Evolutionary conservation across 495 filamentous ascomycete species (phyloP).

Genomic region (Daldinia childiae): DNA sequence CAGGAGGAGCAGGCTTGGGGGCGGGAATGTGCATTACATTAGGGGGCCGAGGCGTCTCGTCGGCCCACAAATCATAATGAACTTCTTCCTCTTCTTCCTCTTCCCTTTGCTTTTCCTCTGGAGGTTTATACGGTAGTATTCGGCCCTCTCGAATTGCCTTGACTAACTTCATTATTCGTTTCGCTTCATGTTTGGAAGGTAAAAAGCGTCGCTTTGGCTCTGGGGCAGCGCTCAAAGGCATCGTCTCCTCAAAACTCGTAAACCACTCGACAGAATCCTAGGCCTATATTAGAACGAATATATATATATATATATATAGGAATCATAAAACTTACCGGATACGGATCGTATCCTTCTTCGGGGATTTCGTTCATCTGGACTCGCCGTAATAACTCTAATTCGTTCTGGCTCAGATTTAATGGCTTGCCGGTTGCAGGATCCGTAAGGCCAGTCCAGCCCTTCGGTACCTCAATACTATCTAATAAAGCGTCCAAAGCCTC

Average conservation of each 20-base stretch:
- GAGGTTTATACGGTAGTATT: conserved; percentile 89
- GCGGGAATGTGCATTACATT: conserved; percentile 97
- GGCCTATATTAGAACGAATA: conserved; percentile 26
- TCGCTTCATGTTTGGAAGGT: conserved; percentile 97
- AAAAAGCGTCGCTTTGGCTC: conserved; percentile 96
- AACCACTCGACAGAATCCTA: conserved; percentile 92
- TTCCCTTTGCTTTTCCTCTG: conserved; percentile 75
- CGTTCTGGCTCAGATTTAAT: conserved; percentile 84
- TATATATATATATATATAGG: no score
- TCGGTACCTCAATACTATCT: conserved; percentile 96
- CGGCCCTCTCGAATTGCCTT: conserved; percentile 93
- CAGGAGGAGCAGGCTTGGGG: conserved; percentile 91
- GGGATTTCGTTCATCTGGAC: conserved; percentile 91
- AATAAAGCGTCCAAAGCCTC: conserved; percentile 93
- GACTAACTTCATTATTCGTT: conserved; percentile 97
- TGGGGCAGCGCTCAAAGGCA: conserved; percentile 93
- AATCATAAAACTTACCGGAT: conserved; percentile 64
- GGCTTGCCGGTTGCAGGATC: conserved; percentile 94
- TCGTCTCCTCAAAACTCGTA: conserved; percentile 85
- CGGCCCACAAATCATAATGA: conserved; percentile 92
- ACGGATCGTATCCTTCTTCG: conserved; percentile 88
- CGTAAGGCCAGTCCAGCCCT: conserved; percentile 96
- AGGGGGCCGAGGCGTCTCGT: conserved; percentile 82
- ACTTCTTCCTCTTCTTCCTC: conserved; percentile 71
- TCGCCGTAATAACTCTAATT: conserved; percentile 86